Conservation (phyloP, 176 grass and related monocot genomes). For the Phyllostachys edulis region DNA sequence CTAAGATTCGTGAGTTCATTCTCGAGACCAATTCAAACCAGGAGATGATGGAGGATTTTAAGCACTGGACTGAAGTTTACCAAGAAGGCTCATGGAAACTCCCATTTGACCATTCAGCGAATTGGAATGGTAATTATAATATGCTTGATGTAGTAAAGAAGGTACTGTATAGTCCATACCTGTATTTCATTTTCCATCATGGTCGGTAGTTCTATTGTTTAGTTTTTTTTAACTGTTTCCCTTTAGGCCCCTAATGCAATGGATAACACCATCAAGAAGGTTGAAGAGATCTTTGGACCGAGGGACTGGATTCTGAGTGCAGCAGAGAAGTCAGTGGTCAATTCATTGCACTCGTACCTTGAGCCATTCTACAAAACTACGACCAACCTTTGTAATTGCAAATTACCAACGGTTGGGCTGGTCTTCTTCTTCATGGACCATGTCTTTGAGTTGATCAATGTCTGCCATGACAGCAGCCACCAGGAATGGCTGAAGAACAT, state of each 20-base stretch:
- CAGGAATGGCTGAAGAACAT: conserved; percentile 84
- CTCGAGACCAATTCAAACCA: conserved; percentile 56
- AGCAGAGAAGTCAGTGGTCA: conserved; percentile 60
- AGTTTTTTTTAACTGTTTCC: neutral
- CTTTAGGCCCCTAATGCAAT: conserved; percentile 77
- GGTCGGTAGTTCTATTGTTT: conserved; percentile 4
- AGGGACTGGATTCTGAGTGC: conserved; percentile 54
- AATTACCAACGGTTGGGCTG: conserved; percentile 75
- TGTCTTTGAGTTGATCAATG: conserved; percentile 71
- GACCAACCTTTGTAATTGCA: conserved; percentile 82
- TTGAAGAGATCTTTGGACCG: conserved; percentile 62
- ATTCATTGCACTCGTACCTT: conserved; percentile 67
- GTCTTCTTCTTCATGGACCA: conserved; percentile 96
- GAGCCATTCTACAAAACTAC: conserved; percentile 95
- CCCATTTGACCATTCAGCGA: conserved; percentile 70
- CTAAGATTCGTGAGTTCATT: conserved; percentile 84
- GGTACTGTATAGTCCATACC: conserved; percentile 40
- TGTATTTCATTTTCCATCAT: conserved; percentile 19
- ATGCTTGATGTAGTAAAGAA: conserved; percentile 87
- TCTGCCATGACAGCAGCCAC: conserved; percentile 44
- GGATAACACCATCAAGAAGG: conserved; percentile 80
- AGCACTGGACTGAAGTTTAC: conserved; percentile 69
- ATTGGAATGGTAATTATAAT: conserved; percentile 70
- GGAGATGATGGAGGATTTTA: conserved; percentile 76
- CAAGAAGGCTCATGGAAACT: conserved; percentile 86